Evolutionary conservation across 169 alveolate genomes (phyloP).

Genomic region (Theileria equi): DNA sequence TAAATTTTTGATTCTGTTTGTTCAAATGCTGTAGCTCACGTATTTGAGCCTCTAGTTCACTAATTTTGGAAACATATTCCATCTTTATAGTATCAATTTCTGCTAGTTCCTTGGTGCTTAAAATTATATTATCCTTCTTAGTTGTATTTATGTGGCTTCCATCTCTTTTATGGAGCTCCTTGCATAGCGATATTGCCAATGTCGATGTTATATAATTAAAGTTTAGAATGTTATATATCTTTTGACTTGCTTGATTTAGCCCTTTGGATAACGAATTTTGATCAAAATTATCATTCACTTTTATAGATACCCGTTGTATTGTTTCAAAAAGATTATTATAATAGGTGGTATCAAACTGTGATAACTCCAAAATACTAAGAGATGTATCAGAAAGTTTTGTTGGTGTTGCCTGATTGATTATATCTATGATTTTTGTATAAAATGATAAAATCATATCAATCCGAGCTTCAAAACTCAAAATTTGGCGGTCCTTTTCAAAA

Average conservation of each 20-base stretch:
- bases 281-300: too few relatives aligned
- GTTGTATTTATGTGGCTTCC: not conserved
- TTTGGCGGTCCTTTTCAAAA: constrained; percentile 4
- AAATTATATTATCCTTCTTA: not conserved
- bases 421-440: too few relatives aligned
- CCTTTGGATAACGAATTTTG: too few relatives aligned
- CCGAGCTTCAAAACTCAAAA: not conserved
- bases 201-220: constrained; percentile 27
- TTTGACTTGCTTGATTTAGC: constrained; percentile 8
- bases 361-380: too few relatives aligned
- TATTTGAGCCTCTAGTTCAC: constrained; percentile 3
- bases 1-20: not conserved
- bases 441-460: not conserved
- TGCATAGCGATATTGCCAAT: constrained; percentile 22
- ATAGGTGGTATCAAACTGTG: too few relatives aligned
- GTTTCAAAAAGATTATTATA: too few relatives aligned
- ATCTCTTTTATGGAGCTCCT: not conserved
- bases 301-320: too few relatives aligned
- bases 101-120: constrained; percentile 1
- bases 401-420: too few relatives aligned
- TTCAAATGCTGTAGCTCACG: not conserved
- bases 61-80: not conserved
- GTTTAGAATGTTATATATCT: constrained; percentile 25
- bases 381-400: too few relatives aligned
- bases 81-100: constrained; percentile 1